phyloP scores from a whole-genome alignment of 805 yeast species.

The Candida sakaeoensis region DNA sequence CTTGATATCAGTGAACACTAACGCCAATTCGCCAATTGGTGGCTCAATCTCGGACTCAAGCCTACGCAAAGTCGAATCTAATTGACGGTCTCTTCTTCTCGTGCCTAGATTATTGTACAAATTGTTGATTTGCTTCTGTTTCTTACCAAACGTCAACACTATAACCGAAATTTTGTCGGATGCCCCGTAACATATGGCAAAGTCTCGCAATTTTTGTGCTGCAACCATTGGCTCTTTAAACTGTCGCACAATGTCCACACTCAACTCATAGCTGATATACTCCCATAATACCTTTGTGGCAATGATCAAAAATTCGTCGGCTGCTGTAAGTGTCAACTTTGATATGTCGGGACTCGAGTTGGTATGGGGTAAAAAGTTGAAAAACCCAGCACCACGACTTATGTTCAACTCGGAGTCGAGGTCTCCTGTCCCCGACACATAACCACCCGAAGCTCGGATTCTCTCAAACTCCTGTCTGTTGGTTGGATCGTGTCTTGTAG shows the following conservation, averaged over 20 bases:
- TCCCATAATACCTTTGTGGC: conserved; percentile 89
- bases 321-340: conserved; percentile 52
- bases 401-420: conserved; percentile 79
- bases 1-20: conserved; percentile 96
- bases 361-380: conserved; percentile 79
- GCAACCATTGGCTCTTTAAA: conserved; percentile 85
- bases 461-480: conserved; percentile 74
- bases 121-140: conserved; percentile 29
- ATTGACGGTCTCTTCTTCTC: conserved; percentile 41
- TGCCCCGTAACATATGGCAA: conserved; percentile 90
- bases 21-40: conserved; percentile 90
- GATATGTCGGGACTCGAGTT: conserved; percentile 83
- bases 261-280: conserved; percentile 72
- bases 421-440: conserved; percentile 78
- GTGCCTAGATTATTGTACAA: conserved; percentile 38
- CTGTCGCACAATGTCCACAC: conserved; percentile 85
- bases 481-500: conserved; percentile 83
- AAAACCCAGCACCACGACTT: conserved; percentile 90
- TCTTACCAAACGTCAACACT: conserved; percentile 67
- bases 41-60: conserved; percentile 89
- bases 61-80: conserved; percentile 74
- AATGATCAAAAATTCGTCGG: conserved; percentile 81
- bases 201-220: conserved; percentile 89
- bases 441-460: conserved; percentile 88
- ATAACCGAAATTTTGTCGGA: conserved; percentile 73